phyloP scores from a whole-genome alignment of 1,139 yeast species.

The Kodamaea anthophila region DNA sequence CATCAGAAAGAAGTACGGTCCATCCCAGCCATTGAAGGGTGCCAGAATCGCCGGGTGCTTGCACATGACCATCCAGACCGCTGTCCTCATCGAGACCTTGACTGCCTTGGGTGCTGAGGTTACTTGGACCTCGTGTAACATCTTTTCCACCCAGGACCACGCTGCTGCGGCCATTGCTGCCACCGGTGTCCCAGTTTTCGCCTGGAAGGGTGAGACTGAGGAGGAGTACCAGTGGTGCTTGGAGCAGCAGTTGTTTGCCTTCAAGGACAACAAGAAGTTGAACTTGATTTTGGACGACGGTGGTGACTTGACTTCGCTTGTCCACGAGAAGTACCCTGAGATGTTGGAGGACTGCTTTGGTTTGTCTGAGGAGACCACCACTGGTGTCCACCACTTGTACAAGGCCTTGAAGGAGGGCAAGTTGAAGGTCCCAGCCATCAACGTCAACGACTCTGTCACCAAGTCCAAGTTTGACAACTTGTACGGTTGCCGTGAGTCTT shows the following conservation, averaged over 20 bases:
- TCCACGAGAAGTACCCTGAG: slow-evolving; percentile 98
- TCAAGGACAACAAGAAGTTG: slow-evolving; percentile 94
- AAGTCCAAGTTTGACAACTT: slow-evolving; percentile 99
- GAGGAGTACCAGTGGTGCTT: slow-evolving; percentile 99
- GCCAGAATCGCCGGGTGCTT: slow-evolving; percentile 99
- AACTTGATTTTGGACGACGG: slow-evolving; percentile 99
- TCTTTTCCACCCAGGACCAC: slow-evolving; percentile 98
- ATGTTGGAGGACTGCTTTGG: slow-evolving; percentile 94
- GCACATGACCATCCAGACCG: slow-evolving; percentile 99
- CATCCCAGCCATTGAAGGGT: slow-evolving; percentile 92
- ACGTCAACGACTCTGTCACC: slow-evolving; percentile 98
- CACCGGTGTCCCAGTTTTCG: slow-evolving; percentile 98
- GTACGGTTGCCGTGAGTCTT: slow-evolving; percentile 99
- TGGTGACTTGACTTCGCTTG: slow-evolving; percentile 97
- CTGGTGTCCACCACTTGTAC: slow-evolving; percentile 99
- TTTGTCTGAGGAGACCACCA: slow-evolving; percentile 98
- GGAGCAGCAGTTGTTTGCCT: slow-evolving; percentile 97
- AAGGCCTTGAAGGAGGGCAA: slow-evolving; percentile 86
- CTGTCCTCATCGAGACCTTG: slow-evolving; percentile 96
- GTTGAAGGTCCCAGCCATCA: slow-evolving; percentile 98
- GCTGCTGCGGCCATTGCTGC: slow-evolving; percentile 99
- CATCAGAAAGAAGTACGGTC: slow-evolving; percentile 90
- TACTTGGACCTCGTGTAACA: slow-evolving; percentile 99
- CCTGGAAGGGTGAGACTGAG: slow-evolving; percentile 99
- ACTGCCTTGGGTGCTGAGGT: slow-evolving; percentile 99